Base-by-base conservation (phyloP, 768 basidiomycete species). In the Sarcomyxa edulis region DNA sequence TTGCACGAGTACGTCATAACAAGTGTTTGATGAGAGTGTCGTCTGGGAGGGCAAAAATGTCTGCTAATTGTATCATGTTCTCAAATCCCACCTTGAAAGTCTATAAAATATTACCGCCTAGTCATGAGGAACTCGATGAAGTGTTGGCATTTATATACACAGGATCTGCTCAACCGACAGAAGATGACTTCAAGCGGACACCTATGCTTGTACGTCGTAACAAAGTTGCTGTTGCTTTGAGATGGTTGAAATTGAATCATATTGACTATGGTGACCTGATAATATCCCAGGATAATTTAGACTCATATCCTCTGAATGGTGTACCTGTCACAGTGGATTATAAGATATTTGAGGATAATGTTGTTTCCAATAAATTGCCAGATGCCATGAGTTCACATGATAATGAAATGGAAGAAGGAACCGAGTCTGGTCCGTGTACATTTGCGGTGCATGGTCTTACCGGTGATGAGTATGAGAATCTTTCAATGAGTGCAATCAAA, bases 391-490 rank as follows among this genome's bases (percentile, higher is more conserved):
- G 38, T 35, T 35, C 30, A 6, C 21, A 36, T 34, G 48, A 49
- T 30, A 39, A 32, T 25, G 46, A 48, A 21, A 20, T 33, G 8
- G 53, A 54, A 30, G 45, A 43, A 38, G 61, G 62, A 1, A 49
- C 44, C 0, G 42, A 44, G 16, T 27, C 36, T 1, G 66, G 62
- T 5, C 21, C 24, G 1, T 68, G 67, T 46, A 50, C 65, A 0
- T 66, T 69, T 40, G 40, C 52, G 9, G 63, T 71, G 0, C 61
- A 66, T 44, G 61, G 65, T 7, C 11, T 71, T 1, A 58, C 54
- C 1, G 53, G 55, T 16, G 48, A 53, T 15, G 27, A 48, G 3
- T 33, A 49, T 12, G 32, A 46, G 18, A 34, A 41, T n/a, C 37
- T 52, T 22, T 15, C 39, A 1, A 30, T 44, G 6, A 42, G 38